These are phyloP conservation scores for Leishmania arabica DNA, from an alignment of 208 protist genomes.

Conservation along the genomic window DNA sequence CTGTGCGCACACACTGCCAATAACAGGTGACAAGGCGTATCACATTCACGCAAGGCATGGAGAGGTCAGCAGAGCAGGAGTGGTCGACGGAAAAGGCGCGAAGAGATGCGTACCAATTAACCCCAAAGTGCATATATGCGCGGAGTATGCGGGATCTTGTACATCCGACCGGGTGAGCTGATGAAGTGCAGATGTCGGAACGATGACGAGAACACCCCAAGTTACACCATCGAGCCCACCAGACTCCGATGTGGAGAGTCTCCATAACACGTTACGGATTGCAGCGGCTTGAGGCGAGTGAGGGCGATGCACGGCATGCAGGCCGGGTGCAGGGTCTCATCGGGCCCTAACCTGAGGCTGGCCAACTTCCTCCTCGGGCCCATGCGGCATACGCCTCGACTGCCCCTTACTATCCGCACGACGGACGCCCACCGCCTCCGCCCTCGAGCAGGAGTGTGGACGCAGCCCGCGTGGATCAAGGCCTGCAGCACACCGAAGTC, in stretches of 20 bases:
- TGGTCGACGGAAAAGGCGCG: background rate
- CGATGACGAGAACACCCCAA: background rate
- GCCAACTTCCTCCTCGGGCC: background rate
- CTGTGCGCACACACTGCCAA: background rate
- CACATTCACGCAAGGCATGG: background rate
- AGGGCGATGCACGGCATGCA: background rate
- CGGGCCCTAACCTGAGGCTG: background rate
- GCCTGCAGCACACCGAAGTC: background rate
- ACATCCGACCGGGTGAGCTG: background rate
- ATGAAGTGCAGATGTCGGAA: background rate
- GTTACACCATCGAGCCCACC: background rate
- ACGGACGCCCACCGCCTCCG: background rate
- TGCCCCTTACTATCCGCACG: background rate
- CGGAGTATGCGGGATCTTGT: background rate
- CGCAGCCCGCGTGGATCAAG: background rate
- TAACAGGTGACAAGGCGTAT: background rate
- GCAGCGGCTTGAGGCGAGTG: background rate
- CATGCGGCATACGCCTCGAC: background rate
- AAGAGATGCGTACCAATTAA: background rate
- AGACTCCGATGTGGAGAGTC: background rate
- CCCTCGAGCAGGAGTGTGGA: background rate
- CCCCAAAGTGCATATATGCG: background rate
- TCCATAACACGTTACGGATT: background rate
- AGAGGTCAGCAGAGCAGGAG: background rate
- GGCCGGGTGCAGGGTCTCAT: background rate